Base-by-base conservation (phyloP, 2,329 filamentous ascomycete species). In the Biscogniauxia sp. region DNA sequence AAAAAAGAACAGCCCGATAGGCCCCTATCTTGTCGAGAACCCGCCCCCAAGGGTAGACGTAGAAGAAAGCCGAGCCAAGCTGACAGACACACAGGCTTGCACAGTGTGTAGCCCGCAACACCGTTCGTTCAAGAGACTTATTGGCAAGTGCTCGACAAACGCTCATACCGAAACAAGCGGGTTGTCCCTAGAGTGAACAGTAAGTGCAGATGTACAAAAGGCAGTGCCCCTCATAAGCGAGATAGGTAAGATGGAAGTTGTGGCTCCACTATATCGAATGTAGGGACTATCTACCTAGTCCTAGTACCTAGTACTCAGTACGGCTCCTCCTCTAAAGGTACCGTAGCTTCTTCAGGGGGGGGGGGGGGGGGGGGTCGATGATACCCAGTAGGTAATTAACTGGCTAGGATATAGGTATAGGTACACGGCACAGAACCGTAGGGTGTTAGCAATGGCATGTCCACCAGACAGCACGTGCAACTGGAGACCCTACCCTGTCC, bases 301-400 rank as follows among this genome's bases (percentile, higher is more conserved):
- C n/a, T n/a, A n/a, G n/a, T n/a, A 45, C 37, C n/a, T 5, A 15
- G 15, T 23, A 23, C 23, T 45, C 13, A n/a, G 37, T 45, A 45
- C 67, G 61, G 61, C 68, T 64, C 65, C 57, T 57, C 58, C 58
- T 65, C 64, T 66, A 45, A 59, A 62, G 60, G 58, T 62, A 69
- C 65, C 64, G 57, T 66, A 64, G 63, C 60, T 68, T 69, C 59
- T 45, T 45, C 37, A 15, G 6, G 37, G 37, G 37, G 58, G 9
- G n/a, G n/a, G n/a, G n/a, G n/a, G n/a, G 26, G 65, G 64, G 66
- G 65, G 64, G 63, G 59, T 61, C 64, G 62, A 69, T 69, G 64
- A 61, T 61, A 70, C 68, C 68, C 63, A 59, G 58, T 54, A 64
- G 67, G 69, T 67, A 65, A 67, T 61, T 67, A 65, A 67, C 61